Conservation (phyloP, 2,329 filamentous ascomycete genomes). For the Metarhizium humberi region DNA sequence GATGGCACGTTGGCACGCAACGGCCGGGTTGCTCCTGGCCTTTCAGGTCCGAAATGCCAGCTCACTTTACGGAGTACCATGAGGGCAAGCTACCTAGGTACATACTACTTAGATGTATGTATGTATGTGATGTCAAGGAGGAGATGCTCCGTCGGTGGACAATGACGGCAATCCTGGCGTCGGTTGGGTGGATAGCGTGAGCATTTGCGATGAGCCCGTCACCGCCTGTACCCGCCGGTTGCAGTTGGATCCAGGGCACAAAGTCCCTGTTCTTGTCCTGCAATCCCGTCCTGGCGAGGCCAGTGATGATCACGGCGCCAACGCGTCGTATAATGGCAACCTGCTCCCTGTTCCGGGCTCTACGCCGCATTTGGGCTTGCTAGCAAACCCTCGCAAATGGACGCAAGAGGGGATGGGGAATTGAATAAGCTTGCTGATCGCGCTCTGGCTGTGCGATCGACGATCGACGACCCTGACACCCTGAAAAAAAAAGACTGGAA, state of each 20-base stretch:
- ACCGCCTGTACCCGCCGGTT: not conserved
- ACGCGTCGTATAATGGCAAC: not conserved
- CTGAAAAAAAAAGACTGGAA: not conserved
- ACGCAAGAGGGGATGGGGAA: not conserved
- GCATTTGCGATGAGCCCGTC: not conserved
- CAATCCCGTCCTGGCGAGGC: not conserved
- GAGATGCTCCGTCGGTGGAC: no score
- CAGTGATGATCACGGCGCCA: not conserved
- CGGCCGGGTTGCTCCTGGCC: no score
- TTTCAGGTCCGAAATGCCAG: no score
- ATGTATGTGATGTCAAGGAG: no score
- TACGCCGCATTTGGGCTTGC: not conserved
- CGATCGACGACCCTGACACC: not conserved
- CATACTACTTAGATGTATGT: no score
- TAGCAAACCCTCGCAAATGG: not conserved
- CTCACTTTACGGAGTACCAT: no score
- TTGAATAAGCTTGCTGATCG: slow-evolving; percentile 4
- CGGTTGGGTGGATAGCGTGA: no score
- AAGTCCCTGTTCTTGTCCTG: not conserved
- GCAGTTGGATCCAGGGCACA: not conserved
- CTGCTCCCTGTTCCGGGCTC: not conserved
- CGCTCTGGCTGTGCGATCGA: slow-evolving; percentile 5
- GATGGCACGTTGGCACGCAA: no score
- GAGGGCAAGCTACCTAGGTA: no score
- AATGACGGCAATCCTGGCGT: no score